Percentiles rank a stretch among this genome's conserved stretches.
Evolutionary conservation across 1,284 basidiomycete species (phyloP).

Genomic region (Marasmius oreades): DNA sequence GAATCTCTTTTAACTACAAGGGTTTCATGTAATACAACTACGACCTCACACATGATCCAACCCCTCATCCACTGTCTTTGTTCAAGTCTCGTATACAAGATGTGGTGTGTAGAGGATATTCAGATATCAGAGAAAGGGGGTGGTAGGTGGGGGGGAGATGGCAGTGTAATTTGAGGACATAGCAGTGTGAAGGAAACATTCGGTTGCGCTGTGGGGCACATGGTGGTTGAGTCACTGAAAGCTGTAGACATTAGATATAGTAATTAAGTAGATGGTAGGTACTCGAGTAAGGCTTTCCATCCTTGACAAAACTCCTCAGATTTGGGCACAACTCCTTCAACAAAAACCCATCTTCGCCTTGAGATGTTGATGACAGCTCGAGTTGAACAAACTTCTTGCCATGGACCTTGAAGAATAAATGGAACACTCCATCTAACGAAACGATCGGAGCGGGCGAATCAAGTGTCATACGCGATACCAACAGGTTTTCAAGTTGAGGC

Average conservation of each 20-base stretch:
- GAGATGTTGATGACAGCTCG: constrained; percentile 52
- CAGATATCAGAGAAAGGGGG: too few species aligned
- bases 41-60: background rate
- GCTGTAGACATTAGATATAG: too few species aligned
- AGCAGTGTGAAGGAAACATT: too few species aligned
- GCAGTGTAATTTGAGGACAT: too few species aligned
- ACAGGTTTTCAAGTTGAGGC: constrained; percentile 58
- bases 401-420: constrained; percentile 61
- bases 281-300: too few species aligned
- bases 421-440: constrained; percentile 41
- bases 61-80: constrained; percentile 34
- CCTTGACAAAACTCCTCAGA: constrained; percentile 63
- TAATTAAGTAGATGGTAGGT: too few species aligned
- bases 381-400: constrained; percentile 58
- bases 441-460: constrained; percentile 40
- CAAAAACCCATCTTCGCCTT: constrained; percentile 38
- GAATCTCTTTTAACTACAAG: too few species aligned
- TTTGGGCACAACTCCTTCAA: constrained; percentile 59
- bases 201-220: too few species aligned
- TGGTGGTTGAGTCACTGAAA: too few species aligned
- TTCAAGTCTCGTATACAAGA: constrained; percentile 64
- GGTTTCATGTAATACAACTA: too few species aligned
- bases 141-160: too few species aligned
- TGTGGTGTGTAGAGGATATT: constrained; percentile 58
- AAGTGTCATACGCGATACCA: constrained; percentile 60